Evolutionary conservation across 2,329 filamentous ascomycete species (phyloP).

Genomic region (Sporothrix schenckii): DNA sequence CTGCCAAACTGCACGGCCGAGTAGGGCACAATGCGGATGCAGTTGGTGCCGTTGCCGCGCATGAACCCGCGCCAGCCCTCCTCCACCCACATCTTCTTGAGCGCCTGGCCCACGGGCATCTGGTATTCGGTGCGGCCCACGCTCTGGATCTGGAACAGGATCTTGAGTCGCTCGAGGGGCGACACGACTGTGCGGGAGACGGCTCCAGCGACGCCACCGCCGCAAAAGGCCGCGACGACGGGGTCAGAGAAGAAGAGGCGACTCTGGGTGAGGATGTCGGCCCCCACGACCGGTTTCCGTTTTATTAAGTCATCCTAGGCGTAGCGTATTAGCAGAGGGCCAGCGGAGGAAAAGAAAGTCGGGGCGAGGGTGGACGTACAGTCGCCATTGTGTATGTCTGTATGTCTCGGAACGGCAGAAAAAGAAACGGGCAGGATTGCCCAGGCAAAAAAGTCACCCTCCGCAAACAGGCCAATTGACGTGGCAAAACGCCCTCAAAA

Average conservation of each 20-base stretch:
- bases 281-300: constrained; percentile 37
- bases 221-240: constrained; percentile 87
- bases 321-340: not conserved
- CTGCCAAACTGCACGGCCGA: constrained; percentile 97
- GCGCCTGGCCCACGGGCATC: constrained; percentile 82
- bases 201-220: constrained; percentile 89
- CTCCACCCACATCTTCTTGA: constrained; percentile 94
- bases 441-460: not conserved
- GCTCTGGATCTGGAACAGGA: constrained; percentile 95
- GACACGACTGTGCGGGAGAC: constrained; percentile 98
- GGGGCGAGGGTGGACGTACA: not conserved
- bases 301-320: constrained; percentile 29
- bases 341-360: not conserved
- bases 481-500: not conserved
- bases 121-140: constrained; percentile 90
- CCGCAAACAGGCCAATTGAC: constrained; percentile 14
- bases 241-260: constrained; percentile 71
- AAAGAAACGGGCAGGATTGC: constrained; percentile 2
- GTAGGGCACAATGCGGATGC: constrained; percentile 96
- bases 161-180: constrained; percentile 92
- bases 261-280: constrained; percentile 43
- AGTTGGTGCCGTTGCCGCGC: constrained; percentile 97
- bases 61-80: constrained; percentile 98
- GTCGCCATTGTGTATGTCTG: constrained; percentile 24
- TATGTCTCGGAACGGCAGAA: not conserved